phyloP scores from a whole-genome alignment of 2,329 filamentous ascomycete genomes.

The Tolypocladium pustulatum region DNA sequence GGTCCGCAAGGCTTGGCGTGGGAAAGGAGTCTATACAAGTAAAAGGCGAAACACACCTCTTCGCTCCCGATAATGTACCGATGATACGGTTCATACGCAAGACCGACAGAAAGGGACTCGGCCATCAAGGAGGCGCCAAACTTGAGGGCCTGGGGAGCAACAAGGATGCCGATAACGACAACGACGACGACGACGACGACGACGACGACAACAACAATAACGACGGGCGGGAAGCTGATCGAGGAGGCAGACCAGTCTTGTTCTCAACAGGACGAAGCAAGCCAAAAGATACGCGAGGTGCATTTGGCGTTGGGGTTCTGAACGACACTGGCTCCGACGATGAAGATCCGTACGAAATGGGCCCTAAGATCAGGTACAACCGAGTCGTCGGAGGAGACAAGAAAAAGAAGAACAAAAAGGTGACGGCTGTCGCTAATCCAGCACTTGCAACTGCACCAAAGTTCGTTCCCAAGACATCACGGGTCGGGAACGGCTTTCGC shows the following conservation, averaged over 20 bases:
- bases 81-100: slow-evolving; percentile 60
- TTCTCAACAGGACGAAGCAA: slow-evolving; percentile 35
- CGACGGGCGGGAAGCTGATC: slow-evolving; percentile 18
- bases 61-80: slow-evolving; percentile 71
- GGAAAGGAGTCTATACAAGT: slow-evolving; percentile 26
- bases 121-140: slow-evolving; percentile 49
- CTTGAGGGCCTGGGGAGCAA: slow-evolving; percentile 28
- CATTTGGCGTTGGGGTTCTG: slow-evolving; percentile 77
- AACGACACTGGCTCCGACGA: slow-evolving; percentile 94
- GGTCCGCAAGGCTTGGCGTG: slow-evolving; percentile 56
- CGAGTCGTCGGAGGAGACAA: slow-evolving; percentile 72
- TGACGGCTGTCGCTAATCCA: slow-evolving; percentile 47
- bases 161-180: slow-evolving; percentile 25
- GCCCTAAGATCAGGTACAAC: slow-evolving; percentile 83
- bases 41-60: slow-evolving; percentile 51
- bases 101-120: slow-evolving; percentile 59
- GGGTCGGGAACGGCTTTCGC: slow-evolving; percentile 22
- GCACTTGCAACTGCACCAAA: slow-evolving; percentile 56
- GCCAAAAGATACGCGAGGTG: slow-evolving; percentile 41
- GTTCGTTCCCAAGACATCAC: slow-evolving; percentile 54
- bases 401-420: slow-evolving; percentile 57
- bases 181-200: slow-evolving; percentile 22
- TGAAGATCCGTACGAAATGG: slow-evolving; percentile 87
- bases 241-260: slow-evolving; percentile 6
- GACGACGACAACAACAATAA: slow-evolving; percentile 34